Conservation (phyloP, 1,284 basidiomycete genomes). For the Microstroma glucosiphilum region DNA sequence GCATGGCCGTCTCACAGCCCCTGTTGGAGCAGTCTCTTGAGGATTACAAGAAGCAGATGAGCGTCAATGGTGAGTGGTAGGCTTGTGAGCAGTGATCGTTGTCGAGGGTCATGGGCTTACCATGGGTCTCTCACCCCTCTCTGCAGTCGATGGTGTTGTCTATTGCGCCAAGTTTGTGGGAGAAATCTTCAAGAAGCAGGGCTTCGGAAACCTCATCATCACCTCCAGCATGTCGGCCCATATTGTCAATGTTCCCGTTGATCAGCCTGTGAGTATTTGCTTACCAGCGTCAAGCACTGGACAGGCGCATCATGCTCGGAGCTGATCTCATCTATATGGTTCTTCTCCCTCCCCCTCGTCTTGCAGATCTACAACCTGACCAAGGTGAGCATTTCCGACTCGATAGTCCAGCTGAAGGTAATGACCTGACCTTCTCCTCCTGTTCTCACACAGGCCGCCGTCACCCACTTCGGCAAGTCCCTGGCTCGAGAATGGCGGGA, state of each 20-base stretch:
- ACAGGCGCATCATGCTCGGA: neutral
- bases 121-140: no score
- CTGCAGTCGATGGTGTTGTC: constrained; percentile 23
- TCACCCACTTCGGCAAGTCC: constrained; percentile 35
- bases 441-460: constrained; percentile 19
- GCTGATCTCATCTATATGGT: neutral
- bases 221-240: constrained; percentile 37
- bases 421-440: no score
- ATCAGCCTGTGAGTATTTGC: constrained; percentile 18
- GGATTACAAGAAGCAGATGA: constrained; percentile 36
- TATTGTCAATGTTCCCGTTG: constrained; percentile 39
- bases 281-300: neutral
- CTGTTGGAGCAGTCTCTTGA: constrained; percentile 34
- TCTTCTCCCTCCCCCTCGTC: constrained; percentile 2
- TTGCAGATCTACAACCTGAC: constrained; percentile 27
- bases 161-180: constrained; percentile 40
- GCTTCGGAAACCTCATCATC: constrained; percentile 42
- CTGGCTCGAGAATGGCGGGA: constrained; percentile 40
- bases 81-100: no score
- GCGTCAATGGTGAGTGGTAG: constrained; percentile 29
- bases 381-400: constrained; percentile 12
- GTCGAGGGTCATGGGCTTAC: neutral
- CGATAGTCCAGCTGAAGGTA: no score
- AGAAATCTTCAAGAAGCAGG: constrained; percentile 47
- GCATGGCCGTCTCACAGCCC: constrained; percentile 22